These are phyloP conservation scores for Aspergillus quadrilineatus DNA, from an alignment of 2,329 filamentous ascomycete genomes.

Conservation along the genomic window DNA sequence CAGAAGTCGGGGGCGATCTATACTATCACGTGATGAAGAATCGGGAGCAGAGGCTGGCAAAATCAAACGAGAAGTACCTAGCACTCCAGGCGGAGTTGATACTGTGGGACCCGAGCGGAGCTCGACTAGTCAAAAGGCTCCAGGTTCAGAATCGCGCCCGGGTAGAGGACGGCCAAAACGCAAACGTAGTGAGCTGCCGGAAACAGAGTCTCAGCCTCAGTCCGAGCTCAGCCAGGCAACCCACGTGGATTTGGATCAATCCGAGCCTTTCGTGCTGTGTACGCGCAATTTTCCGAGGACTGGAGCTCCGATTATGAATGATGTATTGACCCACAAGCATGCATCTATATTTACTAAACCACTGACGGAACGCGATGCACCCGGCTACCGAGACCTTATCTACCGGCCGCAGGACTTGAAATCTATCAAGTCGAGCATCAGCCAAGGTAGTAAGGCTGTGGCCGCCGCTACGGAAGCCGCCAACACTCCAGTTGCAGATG, in stretches of 20 bases:
- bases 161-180: slow-evolving; percentile 38
- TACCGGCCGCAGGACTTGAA: slow-evolving; percentile 75
- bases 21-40: slow-evolving; percentile 36
- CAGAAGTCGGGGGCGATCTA: slow-evolving; percentile 38
- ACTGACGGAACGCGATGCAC: slow-evolving; percentile 71
- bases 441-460: slow-evolving; percentile 46
- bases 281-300: slow-evolving; percentile 61
- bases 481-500: slow-evolving; percentile 62
- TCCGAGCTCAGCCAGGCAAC: slow-evolving; percentile 28
- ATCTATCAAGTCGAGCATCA: slow-evolving; percentile 70
- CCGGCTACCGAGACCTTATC: slow-evolving; percentile 72
- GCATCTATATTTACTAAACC: slow-evolving; percentile 78
- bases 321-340: slow-evolving; percentile 73
- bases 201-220: slow-evolving; percentile 26
- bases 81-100: slow-evolving; percentile 36
- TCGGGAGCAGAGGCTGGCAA: slow-evolving; percentile 24
- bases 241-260: slow-evolving; percentile 31
- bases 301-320: slow-evolving; percentile 69
- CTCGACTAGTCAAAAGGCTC: slow-evolving; percentile 30
- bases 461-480: slow-evolving; percentile 57
- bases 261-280: slow-evolving; percentile 40
- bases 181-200: slow-evolving; percentile 40
- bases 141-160: slow-evolving; percentile 27
- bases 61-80: slow-evolving; percentile 36
- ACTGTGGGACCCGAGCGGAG: slow-evolving; percentile 33